Conservation (phyloP, 2,329 filamentous ascomycete genomes). For the Fusarium falciforme region DNA sequence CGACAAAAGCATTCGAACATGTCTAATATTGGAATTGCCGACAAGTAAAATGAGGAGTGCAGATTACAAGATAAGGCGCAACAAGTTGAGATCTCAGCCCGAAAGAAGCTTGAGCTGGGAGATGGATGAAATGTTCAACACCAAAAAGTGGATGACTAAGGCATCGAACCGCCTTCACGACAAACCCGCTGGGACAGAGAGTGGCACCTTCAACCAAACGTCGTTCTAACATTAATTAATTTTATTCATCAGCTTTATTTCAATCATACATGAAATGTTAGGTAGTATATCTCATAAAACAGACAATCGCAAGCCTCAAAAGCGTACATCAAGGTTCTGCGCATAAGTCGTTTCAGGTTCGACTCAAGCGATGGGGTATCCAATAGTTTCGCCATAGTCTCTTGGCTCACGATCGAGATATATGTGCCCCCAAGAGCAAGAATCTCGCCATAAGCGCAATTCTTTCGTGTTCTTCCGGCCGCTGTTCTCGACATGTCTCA, state of each 20-base stretch:
- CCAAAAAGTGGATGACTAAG: constrained; percentile 40
- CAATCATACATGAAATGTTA: constrained; percentile 5
- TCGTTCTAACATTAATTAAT: neutral
- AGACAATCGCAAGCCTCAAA: neutral
- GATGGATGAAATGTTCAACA: constrained; percentile 29
- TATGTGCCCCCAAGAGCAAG: neutral
- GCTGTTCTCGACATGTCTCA: neutral
- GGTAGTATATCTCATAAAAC: neutral
- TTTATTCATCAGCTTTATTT: constrained; percentile 7
- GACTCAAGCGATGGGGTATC: neutral
- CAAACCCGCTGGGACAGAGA: neutral
- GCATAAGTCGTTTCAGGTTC: neutral
- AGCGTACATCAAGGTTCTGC: neutral
- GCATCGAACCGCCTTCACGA: neutral
- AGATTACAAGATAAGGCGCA: neutral
- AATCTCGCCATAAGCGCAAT: neutral
- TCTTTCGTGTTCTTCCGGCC: neutral
- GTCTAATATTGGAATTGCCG: neutral
- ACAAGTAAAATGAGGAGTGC: neutral
- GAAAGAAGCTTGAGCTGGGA: neutral
- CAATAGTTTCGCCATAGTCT: neutral
- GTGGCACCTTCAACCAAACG: neutral
- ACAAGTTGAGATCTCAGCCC: neutral
- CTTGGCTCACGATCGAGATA: neutral
- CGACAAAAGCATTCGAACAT: neutral